phyloP scores from a whole-genome alignment of 257 asterid genomes.

The Solanum bulbocastanum region DNA sequence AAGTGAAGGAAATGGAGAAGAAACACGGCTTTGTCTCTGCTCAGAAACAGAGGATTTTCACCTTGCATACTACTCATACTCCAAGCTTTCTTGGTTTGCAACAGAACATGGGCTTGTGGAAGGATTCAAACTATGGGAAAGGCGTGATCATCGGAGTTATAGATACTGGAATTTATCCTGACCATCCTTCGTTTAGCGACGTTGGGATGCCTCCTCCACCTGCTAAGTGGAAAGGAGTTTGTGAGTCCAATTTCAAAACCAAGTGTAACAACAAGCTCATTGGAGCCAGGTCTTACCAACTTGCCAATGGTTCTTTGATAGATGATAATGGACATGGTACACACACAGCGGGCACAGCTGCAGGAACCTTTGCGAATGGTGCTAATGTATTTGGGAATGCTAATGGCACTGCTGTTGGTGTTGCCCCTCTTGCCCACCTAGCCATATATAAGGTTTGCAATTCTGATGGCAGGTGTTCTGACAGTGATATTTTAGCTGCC shows the following conservation, averaged over 20 bases:
- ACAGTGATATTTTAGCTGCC: slow-evolving; percentile 26
- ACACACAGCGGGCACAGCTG: slow-evolving; percentile 42
- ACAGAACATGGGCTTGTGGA: slow-evolving; percentile 37
- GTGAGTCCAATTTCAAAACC: slow-evolving; percentile 4
- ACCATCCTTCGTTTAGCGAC: slow-evolving; percentile 41
- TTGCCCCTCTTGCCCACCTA: slow-evolving; percentile 50
- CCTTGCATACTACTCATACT: slow-evolving; percentile 35
- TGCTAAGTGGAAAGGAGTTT: slow-evolving; percentile 36
- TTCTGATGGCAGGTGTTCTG: background rate
- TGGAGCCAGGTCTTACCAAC: slow-evolving; percentile 29
- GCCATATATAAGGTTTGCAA: slow-evolving; percentile 36
- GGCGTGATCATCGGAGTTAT: slow-evolving; percentile 44
- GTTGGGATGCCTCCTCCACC: slow-evolving; percentile 44
- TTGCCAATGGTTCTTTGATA: background rate
- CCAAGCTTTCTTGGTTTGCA: slow-evolving; percentile 41
- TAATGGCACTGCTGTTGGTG: slow-evolving; percentile 41
- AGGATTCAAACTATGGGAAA: slow-evolving; percentile 29
- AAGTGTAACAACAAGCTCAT: slow-evolving; percentile 44
- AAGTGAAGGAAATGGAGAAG: slow-evolving; percentile 24
- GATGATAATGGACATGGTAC: slow-evolving; percentile 44
- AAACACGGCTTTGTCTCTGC: slow-evolving; percentile 25
- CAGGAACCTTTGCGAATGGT: slow-evolving; percentile 32
- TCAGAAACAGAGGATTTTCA: slow-evolving; percentile 2
- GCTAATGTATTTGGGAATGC: slow-evolving; percentile 41
- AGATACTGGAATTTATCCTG: slow-evolving; percentile 27